A percentile compares a stretch with the other conserved stretches of the same genome.
Evolutionary conservation across 345 rosid genomes (phyloP).

Genomic region (Brassica carinata): DNA sequence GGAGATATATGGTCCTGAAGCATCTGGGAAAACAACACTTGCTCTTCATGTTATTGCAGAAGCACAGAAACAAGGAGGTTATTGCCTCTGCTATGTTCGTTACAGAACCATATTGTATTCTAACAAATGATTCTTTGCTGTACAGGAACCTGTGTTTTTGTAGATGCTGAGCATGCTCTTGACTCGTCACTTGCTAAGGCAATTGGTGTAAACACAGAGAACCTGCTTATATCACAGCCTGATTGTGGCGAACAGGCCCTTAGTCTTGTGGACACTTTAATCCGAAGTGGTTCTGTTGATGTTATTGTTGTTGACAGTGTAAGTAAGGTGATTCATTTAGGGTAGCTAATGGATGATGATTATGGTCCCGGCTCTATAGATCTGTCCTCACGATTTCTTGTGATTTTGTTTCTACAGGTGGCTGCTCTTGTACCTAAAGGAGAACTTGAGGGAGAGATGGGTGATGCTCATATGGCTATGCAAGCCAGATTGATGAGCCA

Average conservation of each 20-base stretch:
- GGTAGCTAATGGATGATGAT: not conserved
- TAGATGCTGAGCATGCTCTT: conserved; percentile 99
- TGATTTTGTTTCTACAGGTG: conserved; percentile 52
- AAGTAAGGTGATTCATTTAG: conserved; percentile 48
- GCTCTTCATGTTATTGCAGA: conserved; percentile 96
- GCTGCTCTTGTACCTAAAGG: conserved; percentile 99
- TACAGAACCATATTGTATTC: conserved; percentile 2
- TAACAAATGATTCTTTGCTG: conserved; percentile 1
- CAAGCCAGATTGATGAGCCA: conserved; percentile 99
- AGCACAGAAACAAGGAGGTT: conserved; percentile 98
- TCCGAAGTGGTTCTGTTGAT: conserved; percentile 94
- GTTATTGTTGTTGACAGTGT: conserved; percentile 97
- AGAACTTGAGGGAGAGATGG: conserved; percentile 99
- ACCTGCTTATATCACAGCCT: conserved; percentile 94
- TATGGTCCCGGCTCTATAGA: not conserved
- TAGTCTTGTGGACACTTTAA: conserved; percentile 89
- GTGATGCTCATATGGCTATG: conserved; percentile 99
- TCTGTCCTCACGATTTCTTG: conserved; percentile 6
- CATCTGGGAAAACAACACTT: conserved; percentile 98
- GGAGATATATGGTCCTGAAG: conserved; percentile 99
- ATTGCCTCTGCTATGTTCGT: not conserved
- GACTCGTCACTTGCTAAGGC: conserved; percentile 81
- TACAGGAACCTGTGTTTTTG: conserved; percentile 85
- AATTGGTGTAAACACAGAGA: conserved; percentile 90
- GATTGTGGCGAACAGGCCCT: conserved; percentile 99